phyloP scores from a whole-genome alignment of 176 grass and related monocot species.

The Oryza australiensis region DNA sequence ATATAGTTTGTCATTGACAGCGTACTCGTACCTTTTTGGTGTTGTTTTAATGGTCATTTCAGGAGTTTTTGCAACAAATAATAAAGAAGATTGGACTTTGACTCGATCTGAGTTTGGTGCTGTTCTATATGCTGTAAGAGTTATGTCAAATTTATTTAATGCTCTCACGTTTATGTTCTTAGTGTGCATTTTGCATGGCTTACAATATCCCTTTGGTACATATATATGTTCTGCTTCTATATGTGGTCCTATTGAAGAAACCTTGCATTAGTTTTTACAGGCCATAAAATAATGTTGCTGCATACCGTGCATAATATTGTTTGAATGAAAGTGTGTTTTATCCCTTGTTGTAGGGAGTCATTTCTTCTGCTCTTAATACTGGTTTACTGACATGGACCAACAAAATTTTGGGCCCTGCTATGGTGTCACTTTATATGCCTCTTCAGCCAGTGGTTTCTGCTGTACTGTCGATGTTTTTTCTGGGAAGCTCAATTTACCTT shows the following conservation, averaged over 20 bases:
- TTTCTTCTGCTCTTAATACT: conserved; percentile 87
- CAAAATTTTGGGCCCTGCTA: conserved; percentile 85
- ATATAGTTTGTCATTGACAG: conserved; percentile 78
- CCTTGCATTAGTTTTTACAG: conserved; percentile 24
- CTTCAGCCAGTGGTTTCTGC: conserved; percentile 79
- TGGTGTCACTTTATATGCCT: conserved; percentile 87
- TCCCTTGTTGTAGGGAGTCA: conserved; percentile 58
- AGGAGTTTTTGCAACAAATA: conserved; percentile 61
- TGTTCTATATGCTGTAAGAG: conserved; percentile 86
- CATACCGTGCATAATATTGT: neutral
- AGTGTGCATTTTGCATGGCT: neutral
- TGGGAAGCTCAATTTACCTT: conserved; percentile 85
- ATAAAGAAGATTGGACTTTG: conserved; percentile 65
- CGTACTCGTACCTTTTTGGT: conserved; percentile 83
- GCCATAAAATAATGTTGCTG: neutral
- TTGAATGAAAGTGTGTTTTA: neutral
- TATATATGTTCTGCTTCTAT: conserved; percentile 8
- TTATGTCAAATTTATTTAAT: conserved; percentile 24
- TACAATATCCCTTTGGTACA: neutral
- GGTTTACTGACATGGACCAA: conserved; percentile 94
- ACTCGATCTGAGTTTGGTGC: conserved; percentile 74
- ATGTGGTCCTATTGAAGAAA: conserved; percentile 3
- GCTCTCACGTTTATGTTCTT: neutral
- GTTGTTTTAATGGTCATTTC: conserved; percentile 75
- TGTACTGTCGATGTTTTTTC: conserved; percentile 71